phyloP scores from a whole-genome alignment of 2,329 filamentous ascomycete species.

The Colletotrichum sp. region DNA sequence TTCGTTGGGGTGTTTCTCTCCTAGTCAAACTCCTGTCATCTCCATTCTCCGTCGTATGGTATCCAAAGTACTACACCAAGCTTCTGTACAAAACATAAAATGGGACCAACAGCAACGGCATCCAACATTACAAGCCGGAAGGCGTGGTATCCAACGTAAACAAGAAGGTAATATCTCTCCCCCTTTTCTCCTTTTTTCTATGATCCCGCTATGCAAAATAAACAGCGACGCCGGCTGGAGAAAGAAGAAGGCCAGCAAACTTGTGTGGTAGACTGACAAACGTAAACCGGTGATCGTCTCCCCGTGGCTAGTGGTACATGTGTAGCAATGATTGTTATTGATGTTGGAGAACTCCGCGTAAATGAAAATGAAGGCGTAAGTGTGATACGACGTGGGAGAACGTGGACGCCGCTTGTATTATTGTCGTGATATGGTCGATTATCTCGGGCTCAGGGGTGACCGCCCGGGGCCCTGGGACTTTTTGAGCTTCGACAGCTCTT shows the following conservation, averaged over 20 bases:
- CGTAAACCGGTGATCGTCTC: background rate
- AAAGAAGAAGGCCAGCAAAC: background rate
- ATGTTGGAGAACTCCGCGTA: background rate
- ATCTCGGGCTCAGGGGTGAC: constrained; percentile 46
- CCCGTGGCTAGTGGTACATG: background rate
- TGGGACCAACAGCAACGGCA: background rate
- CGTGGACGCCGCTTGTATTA: background rate
- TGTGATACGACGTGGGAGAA: background rate
- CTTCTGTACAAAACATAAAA: background rate
- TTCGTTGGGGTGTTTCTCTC: background rate
- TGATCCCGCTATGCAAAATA: constrained; percentile 15
- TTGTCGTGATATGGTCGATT: background rate
- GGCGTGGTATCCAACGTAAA: background rate
- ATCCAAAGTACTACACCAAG: background rate
- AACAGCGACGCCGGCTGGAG: background rate
- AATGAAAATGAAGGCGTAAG: background rate
- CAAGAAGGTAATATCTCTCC: background rate
- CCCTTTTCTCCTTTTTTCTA: background rate
- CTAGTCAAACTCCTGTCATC: background rate
- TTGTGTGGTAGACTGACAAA: background rate
- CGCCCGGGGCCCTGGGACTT: constrained; percentile 47
- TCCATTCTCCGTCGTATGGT: background rate
- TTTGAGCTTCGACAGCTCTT: constrained; percentile 52
- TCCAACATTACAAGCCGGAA: background rate
- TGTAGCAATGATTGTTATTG: background rate